phyloP scores from a whole-genome alignment of 495 filamentous ascomycete species.

The Penicillium alfredii region DNA sequence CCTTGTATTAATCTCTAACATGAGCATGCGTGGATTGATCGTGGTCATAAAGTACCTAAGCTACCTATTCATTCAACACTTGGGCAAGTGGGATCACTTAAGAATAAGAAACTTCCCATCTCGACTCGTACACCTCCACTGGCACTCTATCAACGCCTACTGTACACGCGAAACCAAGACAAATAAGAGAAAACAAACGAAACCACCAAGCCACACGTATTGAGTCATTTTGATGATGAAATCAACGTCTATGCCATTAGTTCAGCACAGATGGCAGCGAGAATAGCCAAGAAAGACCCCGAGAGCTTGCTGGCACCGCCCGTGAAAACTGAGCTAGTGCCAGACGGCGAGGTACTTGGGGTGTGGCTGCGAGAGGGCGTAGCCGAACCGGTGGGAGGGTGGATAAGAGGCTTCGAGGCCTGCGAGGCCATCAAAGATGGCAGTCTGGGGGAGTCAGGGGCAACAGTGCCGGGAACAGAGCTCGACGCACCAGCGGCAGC shows the following conservation, averaged over 20 bases:
- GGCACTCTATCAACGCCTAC: too few species aligned
- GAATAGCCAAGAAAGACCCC: constrained; percentile 12
- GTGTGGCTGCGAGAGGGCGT: constrained; percentile 2
- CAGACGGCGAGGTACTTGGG: constrained; percentile 12
- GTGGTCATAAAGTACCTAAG: too few species aligned
- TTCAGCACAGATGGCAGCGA: constrained; percentile 10
- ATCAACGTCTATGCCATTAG: constrained; percentile 17
- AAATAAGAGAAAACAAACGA: too few species aligned
- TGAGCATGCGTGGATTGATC: too few species aligned
- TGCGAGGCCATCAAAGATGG: background rate
- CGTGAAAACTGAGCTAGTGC: constrained; percentile 24
- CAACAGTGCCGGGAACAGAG: constrained; percentile 2
- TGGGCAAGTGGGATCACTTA: too few species aligned
- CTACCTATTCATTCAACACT: too few species aligned
- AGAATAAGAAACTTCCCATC: too few species aligned
- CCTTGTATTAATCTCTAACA: too few species aligned
- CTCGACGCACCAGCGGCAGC: constrained; percentile 5
- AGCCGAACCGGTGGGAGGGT: constrained; percentile 10
- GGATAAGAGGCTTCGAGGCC: constrained; percentile 9
- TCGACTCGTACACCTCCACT: too few species aligned
- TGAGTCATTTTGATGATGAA: too few species aligned
- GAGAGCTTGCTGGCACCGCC: constrained; percentile 22
- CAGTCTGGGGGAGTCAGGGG: background rate
- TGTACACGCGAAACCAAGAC: too few species aligned
- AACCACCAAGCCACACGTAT: too few species aligned